Conservation (phyloP, 176 grass and related monocot species). For the Oryza brachyantha region DNA sequence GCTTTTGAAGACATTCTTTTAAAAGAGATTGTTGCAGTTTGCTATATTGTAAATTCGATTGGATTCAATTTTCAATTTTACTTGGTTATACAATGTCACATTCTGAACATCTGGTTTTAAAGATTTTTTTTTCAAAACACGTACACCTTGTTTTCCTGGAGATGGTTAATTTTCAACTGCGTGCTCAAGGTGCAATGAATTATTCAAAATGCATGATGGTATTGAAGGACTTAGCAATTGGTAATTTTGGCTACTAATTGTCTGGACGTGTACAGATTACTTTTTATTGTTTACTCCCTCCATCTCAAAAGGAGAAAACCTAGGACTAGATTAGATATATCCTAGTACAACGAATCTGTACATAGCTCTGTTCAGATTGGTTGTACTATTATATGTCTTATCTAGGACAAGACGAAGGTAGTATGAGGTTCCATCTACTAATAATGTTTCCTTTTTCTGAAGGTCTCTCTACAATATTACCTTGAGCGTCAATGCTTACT, state of each 20-base stretch:
- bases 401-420: too few species aligned
- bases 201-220: neutral
- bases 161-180: neutral
- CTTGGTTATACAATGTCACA: neutral
- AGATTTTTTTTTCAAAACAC: neutral
- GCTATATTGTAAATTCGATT: neutral
- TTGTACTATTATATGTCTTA: too few species aligned
- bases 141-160: neutral
- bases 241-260: constrained; percentile 8
- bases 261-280: constrained; percentile 8
- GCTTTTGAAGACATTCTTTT: neutral
- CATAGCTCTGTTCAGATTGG: too few species aligned
- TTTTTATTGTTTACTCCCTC: too few species aligned
- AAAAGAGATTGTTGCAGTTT: neutral
- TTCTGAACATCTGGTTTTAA: neutral
- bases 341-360: too few species aligned
- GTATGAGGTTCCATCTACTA: neutral
- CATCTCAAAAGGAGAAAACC: too few species aligned
- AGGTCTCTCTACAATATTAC: constrained; percentile 81
- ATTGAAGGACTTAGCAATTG: neutral
- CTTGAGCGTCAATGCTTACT: constrained; percentile 94
- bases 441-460: constrained; percentile 32
- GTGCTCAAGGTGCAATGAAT: neutral
- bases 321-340: too few species aligned
- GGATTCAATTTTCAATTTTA: neutral